These are phyloP conservation scores for Botrytis tulipae DNA, from an alignment of 2,329 filamentous ascomycete species.

Conservation along the genomic window DNA sequence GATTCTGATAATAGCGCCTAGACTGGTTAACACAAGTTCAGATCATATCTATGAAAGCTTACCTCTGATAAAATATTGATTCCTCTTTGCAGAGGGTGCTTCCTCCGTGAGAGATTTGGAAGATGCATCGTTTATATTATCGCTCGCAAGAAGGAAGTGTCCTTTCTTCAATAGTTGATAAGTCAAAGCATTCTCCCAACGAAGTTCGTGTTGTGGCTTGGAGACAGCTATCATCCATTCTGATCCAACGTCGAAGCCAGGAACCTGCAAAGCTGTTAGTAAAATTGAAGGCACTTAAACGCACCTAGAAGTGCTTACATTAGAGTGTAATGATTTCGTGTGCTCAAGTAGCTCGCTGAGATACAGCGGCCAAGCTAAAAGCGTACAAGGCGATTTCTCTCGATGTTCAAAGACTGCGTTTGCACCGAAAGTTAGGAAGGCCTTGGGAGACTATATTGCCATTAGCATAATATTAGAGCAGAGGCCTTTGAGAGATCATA, in stretches of 20 bases:
- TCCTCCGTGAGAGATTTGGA: background rate
- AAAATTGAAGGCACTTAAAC: background rate
- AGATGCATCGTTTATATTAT: background rate
- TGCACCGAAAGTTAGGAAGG: slow-evolving; percentile 27
- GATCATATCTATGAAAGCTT: background rate
- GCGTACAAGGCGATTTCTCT: slow-evolving; percentile 47
- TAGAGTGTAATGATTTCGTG: slow-evolving; percentile 44
- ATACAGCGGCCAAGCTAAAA: slow-evolving; percentile 52
- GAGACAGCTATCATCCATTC: slow-evolving; percentile 54
- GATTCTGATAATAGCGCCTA: slow-evolving; percentile 12
- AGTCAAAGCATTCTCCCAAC: slow-evolving; percentile 40
- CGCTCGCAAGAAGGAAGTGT: slow-evolving; percentile 6
- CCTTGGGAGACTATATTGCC: slow-evolving; percentile 37
- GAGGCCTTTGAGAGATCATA: slow-evolving; percentile 31
- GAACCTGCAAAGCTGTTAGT: slow-evolving; percentile 31
- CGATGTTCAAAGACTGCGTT: slow-evolving; percentile 39
- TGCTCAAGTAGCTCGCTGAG: slow-evolving; percentile 50
- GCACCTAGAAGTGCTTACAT: slow-evolving; percentile 19
- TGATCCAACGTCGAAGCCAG: slow-evolving; percentile 44
- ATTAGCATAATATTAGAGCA: slow-evolving; percentile 47
- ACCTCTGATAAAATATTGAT: slow-evolving; percentile 15
- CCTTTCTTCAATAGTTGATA: slow-evolving; percentile 14
- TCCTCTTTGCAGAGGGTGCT: background rate
- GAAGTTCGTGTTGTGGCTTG: slow-evolving; percentile 48
- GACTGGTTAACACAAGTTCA: background rate